A percentile compares a stretch with the other conserved stretches of the same genome.
Evolutionary conservation across 805 yeast species (phyloP).

Genomic region (Lipomyces mesembrius): DNA sequence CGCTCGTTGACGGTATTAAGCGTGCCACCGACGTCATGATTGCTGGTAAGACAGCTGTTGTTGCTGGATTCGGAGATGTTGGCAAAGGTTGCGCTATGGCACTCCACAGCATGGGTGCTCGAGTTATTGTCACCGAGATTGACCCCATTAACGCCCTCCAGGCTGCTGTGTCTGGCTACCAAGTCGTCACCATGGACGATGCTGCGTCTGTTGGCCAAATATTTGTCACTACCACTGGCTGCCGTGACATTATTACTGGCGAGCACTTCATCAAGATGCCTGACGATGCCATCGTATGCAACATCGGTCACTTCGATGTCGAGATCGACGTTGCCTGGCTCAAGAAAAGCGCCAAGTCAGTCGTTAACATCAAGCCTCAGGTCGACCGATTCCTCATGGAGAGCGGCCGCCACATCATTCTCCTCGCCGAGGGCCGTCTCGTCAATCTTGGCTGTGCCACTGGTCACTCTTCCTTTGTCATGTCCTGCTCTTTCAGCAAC

Average conservation of each 20-base stretch:
- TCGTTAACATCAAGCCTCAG: conserved; percentile 97
- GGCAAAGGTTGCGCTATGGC: conserved; percentile 99
- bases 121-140: conserved; percentile 94
- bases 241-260: conserved; percentile 95
- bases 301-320: conserved; percentile 99
- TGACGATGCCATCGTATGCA: conserved; percentile 98
- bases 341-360: conserved; percentile 89
- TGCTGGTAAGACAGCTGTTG: conserved; percentile 98
- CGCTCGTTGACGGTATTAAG: conserved; percentile 97
- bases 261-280: conserved; percentile 91
- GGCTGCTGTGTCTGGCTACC: conserved; percentile 99
- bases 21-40: conserved; percentile 99
- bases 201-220: conserved; percentile 93
- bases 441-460: conserved; percentile 99
- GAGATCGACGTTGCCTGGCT: conserved; percentile 99
- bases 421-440: conserved; percentile 98
- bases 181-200: conserved; percentile 93
- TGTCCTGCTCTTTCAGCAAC: conserved; percentile 99
- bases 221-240: conserved; percentile 98
- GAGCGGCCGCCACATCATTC: conserved; percentile 89
- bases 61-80: conserved; percentile 99
- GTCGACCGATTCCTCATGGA: conserved; percentile 94
- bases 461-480: conserved; percentile 98
- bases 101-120: conserved; percentile 98
- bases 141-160: conserved; percentile 99